Evolutionary conservation across 2,329 filamentous ascomycete species (phyloP).

Genomic region (Diplocarpon mali): DNA sequence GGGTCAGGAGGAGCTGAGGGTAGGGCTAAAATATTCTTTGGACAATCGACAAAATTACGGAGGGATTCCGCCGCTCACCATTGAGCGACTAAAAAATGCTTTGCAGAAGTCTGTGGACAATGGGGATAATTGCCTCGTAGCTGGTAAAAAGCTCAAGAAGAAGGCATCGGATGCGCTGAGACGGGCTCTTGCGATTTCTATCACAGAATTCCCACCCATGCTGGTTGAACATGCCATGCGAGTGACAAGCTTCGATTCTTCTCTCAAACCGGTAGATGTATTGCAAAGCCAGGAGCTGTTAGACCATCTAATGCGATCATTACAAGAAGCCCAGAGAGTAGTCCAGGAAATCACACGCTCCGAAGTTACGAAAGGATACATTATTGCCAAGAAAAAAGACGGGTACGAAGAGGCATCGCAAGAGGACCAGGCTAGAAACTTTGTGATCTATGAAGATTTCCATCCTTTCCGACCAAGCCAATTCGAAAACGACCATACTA

Average conservation of each 20-base stretch:
- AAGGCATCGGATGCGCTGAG: constrained; percentile 67
- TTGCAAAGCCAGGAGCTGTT: constrained; percentile 54
- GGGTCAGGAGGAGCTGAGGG: constrained; percentile 70
- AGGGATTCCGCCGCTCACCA: constrained; percentile 64
- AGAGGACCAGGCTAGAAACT: constrained; percentile 29
- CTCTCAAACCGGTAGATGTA: constrained; percentile 55
- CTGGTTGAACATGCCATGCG: constrained; percentile 78
- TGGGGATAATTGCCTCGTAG: constrained; percentile 38
- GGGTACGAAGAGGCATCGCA: constrained; percentile 23
- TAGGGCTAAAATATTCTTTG: constrained; percentile 69
- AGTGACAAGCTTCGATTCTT: constrained; percentile 56
- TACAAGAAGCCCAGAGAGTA: constrained; percentile 60
- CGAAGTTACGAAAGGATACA: constrained; percentile 66
- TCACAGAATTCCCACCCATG: constrained; percentile 80
- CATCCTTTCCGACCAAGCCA: constrained; percentile 84
- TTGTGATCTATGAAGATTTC: constrained; percentile 80
- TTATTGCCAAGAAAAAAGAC: constrained; percentile 59
- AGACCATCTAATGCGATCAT: constrained; percentile 52
- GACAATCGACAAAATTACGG: constrained; percentile 74
- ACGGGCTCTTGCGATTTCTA: constrained; percentile 70
- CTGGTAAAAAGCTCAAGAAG: constrained; percentile 57
- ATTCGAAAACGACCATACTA: constrained; percentile 54
- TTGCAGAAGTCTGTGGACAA: constrained; percentile 55
- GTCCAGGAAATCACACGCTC: constrained; percentile 57
- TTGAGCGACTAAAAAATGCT: constrained; percentile 57